Evolutionary conservation across 352 stramenopile genomes (phyloP).

Genomic region (Chrysophaeum taylorii): DNA sequence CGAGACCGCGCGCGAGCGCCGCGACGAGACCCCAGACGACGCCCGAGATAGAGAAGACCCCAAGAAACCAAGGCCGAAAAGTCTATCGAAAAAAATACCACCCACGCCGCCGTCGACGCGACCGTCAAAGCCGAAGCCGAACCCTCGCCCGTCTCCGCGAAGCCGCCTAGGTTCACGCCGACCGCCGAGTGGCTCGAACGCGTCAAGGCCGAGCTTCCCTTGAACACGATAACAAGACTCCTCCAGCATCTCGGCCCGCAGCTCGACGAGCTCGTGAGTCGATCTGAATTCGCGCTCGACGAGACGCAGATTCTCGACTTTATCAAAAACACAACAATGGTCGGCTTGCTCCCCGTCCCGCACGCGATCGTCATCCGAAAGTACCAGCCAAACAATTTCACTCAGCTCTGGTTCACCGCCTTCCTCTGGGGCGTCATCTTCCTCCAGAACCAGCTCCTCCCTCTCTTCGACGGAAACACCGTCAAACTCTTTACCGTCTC

Average conservation of each 20-base stretch:
- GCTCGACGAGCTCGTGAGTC: constrained; percentile 57
- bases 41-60: neutral
- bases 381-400: constrained; percentile 98
- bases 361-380: constrained; percentile 97
- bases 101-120: too few species aligned
- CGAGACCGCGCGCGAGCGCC: neutral
- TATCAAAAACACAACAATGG: constrained; percentile 90
- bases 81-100: too few species aligned
- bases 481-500: constrained; percentile 6
- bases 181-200: constrained; percentile 83
- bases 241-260: constrained; percentile 85
- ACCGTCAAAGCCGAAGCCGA: neutral
- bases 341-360: constrained; percentile 87
- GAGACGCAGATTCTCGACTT: constrained; percentile 92
- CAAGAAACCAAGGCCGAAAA: neutral
- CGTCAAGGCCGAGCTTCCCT: constrained; percentile 82
- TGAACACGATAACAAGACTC: constrained; percentile 84
- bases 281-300: constrained; percentile 46
- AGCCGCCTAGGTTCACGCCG: constrained; percentile 29
- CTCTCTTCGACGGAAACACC: constrained; percentile 79
- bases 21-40: too few species aligned
- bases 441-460: constrained; percentile 85
- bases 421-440: constrained; percentile 98
- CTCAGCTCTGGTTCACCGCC: constrained; percentile 94
- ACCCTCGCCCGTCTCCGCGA: neutral